A percentile compares a stretch with the other conserved stretches of the same genome.
Conservation (phyloP, 139 green algal genomes). For the Ulvella scutata region DNA sequence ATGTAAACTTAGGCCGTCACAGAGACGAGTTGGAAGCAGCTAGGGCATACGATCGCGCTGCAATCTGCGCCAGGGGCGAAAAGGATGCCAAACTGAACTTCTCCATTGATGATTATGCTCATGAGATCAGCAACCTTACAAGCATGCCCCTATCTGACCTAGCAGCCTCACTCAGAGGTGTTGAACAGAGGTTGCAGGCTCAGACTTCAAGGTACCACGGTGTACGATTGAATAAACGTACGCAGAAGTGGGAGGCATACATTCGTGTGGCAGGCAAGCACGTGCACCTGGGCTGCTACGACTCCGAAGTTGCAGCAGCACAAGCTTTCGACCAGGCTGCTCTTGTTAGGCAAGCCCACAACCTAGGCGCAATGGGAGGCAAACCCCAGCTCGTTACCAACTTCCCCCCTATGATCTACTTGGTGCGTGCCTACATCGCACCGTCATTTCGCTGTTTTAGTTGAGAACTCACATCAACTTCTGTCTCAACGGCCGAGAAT, state of each 20-base stretch:
- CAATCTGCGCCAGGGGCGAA: constrained; percentile 9
- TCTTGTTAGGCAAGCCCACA: constrained; percentile 9
- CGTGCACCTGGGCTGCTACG: constrained; percentile 15
- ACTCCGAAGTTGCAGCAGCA: constrained; percentile 10
- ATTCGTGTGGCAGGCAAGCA: constrained; percentile 17
- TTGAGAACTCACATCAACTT: too few relatives aligned
- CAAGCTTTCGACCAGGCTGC: constrained; percentile 12
- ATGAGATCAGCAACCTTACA: constrained; percentile 9
- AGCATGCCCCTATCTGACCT: constrained; percentile 6
- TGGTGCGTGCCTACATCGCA: neutral
- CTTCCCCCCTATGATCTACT: constrained; percentile 12
- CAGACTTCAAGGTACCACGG: constrained; percentile 16
- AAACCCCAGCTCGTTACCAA: constrained; percentile 11
- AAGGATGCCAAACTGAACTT: constrained; percentile 15
- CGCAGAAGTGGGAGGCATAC: constrained; percentile 18
- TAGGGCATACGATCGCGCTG: constrained; percentile 14
- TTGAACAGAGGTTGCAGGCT: constrained; percentile 10
- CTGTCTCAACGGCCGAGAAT: too few relatives aligned
- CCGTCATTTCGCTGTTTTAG: too few relatives aligned
- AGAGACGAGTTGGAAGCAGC: constrained; percentile 10
- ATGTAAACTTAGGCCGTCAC: constrained; percentile 17
- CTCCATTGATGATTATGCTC: constrained; percentile 9
- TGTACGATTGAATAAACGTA: constrained; percentile 17
- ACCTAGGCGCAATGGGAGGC: constrained; percentile 2
- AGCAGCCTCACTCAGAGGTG: constrained; percentile 8